Conservation (phyloP, 805 yeast genomes). For the Maudiozyma barnettii region DNA sequence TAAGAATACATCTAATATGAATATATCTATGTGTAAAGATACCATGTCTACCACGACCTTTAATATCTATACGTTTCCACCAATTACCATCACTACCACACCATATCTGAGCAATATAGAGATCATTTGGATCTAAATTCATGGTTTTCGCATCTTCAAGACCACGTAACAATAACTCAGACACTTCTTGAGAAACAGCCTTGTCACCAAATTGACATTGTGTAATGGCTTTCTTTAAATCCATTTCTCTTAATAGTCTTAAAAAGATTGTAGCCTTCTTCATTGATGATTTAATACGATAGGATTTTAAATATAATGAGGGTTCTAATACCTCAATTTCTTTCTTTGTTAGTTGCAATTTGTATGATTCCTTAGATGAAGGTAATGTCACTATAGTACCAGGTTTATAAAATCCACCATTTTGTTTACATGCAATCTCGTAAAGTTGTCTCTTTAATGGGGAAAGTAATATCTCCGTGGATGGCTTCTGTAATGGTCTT, state of each 20-base stretch:
- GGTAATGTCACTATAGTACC: constrained; percentile 38
- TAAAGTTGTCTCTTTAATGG: constrained; percentile 67
- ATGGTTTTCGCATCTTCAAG: constrained; percentile 55
- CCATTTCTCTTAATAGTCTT: constrained; percentile 63
- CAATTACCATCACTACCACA: constrained; percentile 80
- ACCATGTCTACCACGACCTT: constrained; percentile 89
- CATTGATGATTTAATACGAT: constrained; percentile 75
- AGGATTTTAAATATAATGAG: constrained; percentile 69
- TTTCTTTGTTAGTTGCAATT: constrained; percentile 45
- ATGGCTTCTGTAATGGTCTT: constrained; percentile 36
- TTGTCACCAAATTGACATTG: constrained; percentile 85
- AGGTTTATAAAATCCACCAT: constrained; percentile 65
- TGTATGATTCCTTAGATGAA: constrained; percentile 39
- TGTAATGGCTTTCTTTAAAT: constrained; percentile 71
- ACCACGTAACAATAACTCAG: constrained; percentile 63
- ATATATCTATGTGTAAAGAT: constrained; percentile 64
- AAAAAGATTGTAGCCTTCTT: constrained; percentile 78
- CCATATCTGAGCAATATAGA: constrained; percentile 80
- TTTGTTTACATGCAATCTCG: constrained; percentile 44
- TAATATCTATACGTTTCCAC: constrained; percentile 62
- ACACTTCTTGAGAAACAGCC: constrained; percentile 70
- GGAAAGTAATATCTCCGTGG: constrained; percentile 48
- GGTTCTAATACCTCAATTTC: constrained; percentile 83
- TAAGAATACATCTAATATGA: constrained; percentile 71
- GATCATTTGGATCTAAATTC: constrained; percentile 47